Base-by-base conservation (phyloP, 179 eudicot genomes). In the Spinacia oleracea region DNA sequence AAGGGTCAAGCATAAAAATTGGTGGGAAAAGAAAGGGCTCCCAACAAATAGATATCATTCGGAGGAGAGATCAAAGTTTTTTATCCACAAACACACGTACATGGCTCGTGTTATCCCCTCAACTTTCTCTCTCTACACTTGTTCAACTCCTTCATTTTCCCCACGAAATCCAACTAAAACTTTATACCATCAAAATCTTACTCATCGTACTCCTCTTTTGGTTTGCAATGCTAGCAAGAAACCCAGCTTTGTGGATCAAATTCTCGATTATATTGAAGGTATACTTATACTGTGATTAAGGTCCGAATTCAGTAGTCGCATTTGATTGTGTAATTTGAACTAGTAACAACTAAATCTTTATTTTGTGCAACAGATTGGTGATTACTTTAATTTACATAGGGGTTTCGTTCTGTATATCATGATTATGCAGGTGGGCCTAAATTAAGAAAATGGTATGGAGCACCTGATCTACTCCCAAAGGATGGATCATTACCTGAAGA, bases 251-350 rank as follows among this genome's bases (percentile, higher is more conserved):
- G 71, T 88, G 15, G 93, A 94, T 77, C 97, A 91, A 77, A 91
- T 94, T 85, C 97, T 94, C 40, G 98, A 94, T 65, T 93, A 95
- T 70, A 93, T 95, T 55, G 97, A 95, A 95, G 98, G 98, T 95
- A 65, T 20, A 29, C 16, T 38, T 38, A 38, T 38, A 38, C 40
- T 38, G 5, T 38, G 20, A 9, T 5, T 60, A 31, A 1, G 35
- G 15, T 16, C 53, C 18, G 20, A 2, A 5, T 48, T 48, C 10
- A 12, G 15, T 48, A 48, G 53, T 48, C 53, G 21, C 55, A 6
- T 59, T 59, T 3, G 16, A 5, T 55, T 12, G 58, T 51, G n/a
- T 51, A 42, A 38, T 62, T 75, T 50, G 42, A 14, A 21, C 43
- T 11, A 25, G 53, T 48, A 15, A 48, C 53, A 48, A 48, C 53